A percentile compares a stretch with the other conserved stretches of the same genome.
Evolutionary conservation across 352 stramenopile genomes (phyloP).

Genomic region (Globisporangium abappressorium): DNA sequence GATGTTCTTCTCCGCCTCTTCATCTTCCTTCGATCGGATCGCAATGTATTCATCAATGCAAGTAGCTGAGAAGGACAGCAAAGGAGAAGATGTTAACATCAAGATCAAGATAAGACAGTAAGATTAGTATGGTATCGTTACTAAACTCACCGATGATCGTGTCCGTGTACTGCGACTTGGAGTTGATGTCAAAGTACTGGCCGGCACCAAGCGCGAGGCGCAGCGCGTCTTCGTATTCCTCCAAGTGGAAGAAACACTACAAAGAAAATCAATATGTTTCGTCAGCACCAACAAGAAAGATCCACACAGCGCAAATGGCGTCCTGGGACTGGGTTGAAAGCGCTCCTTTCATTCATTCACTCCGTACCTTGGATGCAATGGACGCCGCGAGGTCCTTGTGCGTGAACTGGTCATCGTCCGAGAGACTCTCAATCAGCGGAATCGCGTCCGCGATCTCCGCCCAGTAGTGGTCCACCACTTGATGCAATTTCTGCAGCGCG

Average conservation of each 20-base stretch:
- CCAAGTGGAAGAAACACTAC: constrained; percentile 97
- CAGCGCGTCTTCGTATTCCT: constrained; percentile 96
- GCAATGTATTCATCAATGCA: constrained; percentile 98
- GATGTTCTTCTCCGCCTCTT: constrained; percentile 67
- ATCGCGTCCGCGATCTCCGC: constrained; percentile 92
- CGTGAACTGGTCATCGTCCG: constrained; percentile 90
- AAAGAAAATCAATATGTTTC: constrained; percentile 12
- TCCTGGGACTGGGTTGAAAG: background rate
- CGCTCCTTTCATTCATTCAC: background rate
- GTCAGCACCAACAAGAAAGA: background rate
- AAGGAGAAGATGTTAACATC: background rate
- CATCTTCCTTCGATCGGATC: constrained; percentile 77
- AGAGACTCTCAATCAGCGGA: constrained; percentile 92
- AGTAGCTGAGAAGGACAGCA: constrained; percentile 42
- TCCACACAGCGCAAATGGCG: background rate
- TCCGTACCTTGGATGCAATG: constrained; percentile 84
- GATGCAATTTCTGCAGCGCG: constrained; percentile 90
- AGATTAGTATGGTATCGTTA: background rate
- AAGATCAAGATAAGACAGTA: constrained; percentile 3
- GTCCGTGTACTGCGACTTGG: constrained; percentile 95
- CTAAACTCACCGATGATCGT: constrained; percentile 89
- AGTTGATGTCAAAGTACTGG: constrained; percentile 93
- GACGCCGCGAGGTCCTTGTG: constrained; percentile 89
- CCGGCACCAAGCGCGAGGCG: constrained; percentile 94
- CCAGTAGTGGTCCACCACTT: constrained; percentile 94